Conservation (phyloP, 805 yeast species). For the Scheffersomyces stipitis region DNA sequence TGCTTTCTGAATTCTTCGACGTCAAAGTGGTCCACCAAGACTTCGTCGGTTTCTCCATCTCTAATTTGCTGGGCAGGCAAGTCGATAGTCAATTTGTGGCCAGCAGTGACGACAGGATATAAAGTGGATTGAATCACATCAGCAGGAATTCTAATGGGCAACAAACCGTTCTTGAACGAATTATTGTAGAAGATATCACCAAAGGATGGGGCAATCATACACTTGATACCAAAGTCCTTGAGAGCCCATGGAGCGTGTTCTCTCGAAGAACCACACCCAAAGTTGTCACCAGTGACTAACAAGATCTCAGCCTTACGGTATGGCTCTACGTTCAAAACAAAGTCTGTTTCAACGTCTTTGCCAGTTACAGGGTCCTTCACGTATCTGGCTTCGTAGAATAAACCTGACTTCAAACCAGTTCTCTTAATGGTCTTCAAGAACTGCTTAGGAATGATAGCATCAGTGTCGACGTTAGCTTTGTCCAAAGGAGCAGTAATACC, state of each 20-base stretch:
- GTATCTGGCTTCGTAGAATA: constrained; percentile 90
- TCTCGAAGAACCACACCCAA: constrained; percentile 98
- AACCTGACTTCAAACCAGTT: constrained; percentile 86
- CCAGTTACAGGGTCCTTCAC: constrained; percentile 61
- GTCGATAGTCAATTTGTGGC: constrained; percentile 73
- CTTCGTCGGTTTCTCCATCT: constrained; percentile 57
- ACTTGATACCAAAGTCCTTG: constrained; percentile 94
- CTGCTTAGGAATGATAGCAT: constrained; percentile 98
- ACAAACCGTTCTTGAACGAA: constrained; percentile 92
- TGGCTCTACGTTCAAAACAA: constrained; percentile 82
- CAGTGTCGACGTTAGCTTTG: constrained; percentile 95
- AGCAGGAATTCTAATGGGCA: constrained; percentile 89
- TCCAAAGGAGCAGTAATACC: constrained; percentile 94
- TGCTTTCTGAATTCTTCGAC: constrained; percentile 92
- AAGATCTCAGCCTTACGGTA: constrained; percentile 78
- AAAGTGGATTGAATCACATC: constrained; percentile 69
- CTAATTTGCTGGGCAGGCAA: constrained; percentile 83
- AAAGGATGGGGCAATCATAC: constrained; percentile 95
- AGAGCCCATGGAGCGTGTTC: constrained; percentile 99
- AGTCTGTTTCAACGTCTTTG: constrained; percentile 80
- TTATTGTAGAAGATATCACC: constrained; percentile 98
- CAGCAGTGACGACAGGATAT: constrained; percentile 76
- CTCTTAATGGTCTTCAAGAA: constrained; percentile 96
- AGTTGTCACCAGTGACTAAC: constrained; percentile 93
- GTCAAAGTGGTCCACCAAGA: constrained; percentile 78